A percentile compares a stretch with the other conserved stretches of the same genome.
phyloP scores from a whole-genome alignment of 1,284 basidiomycete genomes.

The Abortiporus biennis region DNA sequence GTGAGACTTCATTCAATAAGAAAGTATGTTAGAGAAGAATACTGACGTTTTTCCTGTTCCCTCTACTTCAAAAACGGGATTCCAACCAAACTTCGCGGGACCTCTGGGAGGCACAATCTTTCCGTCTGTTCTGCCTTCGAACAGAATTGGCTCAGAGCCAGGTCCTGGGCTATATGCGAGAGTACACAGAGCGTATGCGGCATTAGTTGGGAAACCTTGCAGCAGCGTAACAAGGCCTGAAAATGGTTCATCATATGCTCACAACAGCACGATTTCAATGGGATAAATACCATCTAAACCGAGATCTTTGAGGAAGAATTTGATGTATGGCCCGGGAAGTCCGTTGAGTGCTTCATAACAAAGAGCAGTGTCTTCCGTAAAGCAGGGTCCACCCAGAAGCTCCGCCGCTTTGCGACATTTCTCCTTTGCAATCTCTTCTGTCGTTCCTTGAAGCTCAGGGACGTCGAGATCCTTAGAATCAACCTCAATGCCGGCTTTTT shows the following conservation, averaged over 20 bases:
- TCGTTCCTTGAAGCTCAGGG: constrained; percentile 92
- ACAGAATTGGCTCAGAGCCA: constrained; percentile 75
- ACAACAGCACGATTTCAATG: not conserved
- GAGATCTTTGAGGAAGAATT: constrained; percentile 77
- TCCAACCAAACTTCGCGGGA: constrained; percentile 80
- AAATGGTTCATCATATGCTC: not conserved
- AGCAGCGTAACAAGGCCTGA: constrained; percentile 83
- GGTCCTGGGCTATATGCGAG: constrained; percentile 92
- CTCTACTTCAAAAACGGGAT: constrained; percentile 82
- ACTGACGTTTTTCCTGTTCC: constrained; percentile 73
- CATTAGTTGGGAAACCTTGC: constrained; percentile 75
- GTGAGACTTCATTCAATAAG: not conserved
- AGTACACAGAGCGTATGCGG: constrained; percentile 90
- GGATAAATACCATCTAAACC: constrained; percentile 62
- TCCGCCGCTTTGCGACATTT: constrained; percentile 88
- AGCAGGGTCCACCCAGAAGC: constrained; percentile 79
- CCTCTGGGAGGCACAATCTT: constrained; percentile 85
- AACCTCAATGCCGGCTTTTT: constrained; percentile 53
- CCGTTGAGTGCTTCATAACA: constrained; percentile 87
- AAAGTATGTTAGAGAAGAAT: not conserved
- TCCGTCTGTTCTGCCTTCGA: constrained; percentile 89
- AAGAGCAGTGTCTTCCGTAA: constrained; percentile 96
- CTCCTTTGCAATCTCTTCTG: constrained; percentile 83
- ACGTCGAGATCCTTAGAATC: constrained; percentile 73
- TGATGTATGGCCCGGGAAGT: constrained; percentile 96